Evolutionary conservation across 177 flowering plant species (phyloP), one percentile per base, ranked within the genome.

Genomic region (Vitis hybrid): DNA sequence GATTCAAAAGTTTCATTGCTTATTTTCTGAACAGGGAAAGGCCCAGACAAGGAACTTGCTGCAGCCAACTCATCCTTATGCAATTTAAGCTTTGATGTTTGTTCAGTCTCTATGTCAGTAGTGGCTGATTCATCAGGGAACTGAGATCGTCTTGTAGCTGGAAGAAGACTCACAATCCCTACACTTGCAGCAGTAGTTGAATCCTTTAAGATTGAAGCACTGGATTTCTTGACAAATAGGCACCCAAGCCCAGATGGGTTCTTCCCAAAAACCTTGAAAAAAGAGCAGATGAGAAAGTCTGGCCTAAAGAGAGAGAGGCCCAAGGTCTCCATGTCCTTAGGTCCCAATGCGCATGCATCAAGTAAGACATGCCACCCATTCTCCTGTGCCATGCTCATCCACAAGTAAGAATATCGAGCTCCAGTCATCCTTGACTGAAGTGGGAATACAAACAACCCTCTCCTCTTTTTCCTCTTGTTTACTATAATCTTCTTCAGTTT

Each of bases 311-410:
- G 71, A 12, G 89, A 83, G n/a, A 85, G 76, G 26, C 89, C 89
- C 12, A 85, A 65, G 0, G 85, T 78, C 5, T 85, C 89, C 89
- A 85, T 85, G 26, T 83, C 89, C 55, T 83, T 85, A 9, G 89
- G 75, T 15, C 83, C 82, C 68, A 83, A 71, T 55, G 82, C 80
- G 67, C 68, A 70, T 1, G 87, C 81, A 71, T 85, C 89, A 31
- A 85, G 84, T 69, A 76, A 74, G 12, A 85, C 82, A 66, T 83
- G 84, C 89, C 89, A 85, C 6, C 81, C 83, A 67, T 81, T 80
- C 51, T 85, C 84, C 50, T 68, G 78, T 14, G 89, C 89, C 26
- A 80, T 1, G 31, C 58, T 73, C 87, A 85, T 76, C 89, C 89
- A 85, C 12, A 21, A 74, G 56, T 81, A 85, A 3, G 89, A 78